Base-by-base conservation (phyloP, 2,329 filamentous ascomycete genomes). In the Fusarium devonianum region DNA sequence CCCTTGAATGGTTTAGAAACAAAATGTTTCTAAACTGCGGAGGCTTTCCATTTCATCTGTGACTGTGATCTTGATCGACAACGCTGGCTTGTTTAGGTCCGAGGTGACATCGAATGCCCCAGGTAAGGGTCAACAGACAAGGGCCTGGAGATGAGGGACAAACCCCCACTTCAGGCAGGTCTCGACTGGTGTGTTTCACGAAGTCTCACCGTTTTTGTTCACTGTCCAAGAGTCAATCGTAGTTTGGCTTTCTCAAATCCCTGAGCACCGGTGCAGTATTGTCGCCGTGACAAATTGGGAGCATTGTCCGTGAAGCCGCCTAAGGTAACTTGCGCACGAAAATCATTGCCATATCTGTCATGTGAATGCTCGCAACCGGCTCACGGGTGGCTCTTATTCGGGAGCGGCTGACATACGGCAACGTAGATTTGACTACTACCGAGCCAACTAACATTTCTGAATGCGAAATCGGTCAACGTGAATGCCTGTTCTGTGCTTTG, bases 401-500 rank as follows among this genome's bases (percentile, higher is more conserved):
- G 62, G 59, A 64, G 44, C 57, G 62, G 50, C 62, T 59, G 62
- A 60, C 56, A 47, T 56, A 48, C 42, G 54, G 45, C 23, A 53
- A 53, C 28, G 49, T 56, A 61, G 48, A 57, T 59, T 52, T 44
- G 36, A 45, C 45, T 38, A 64, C 41, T 49, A 45, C 42, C 48
- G 58, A 58, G 28, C 34, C 26, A 35, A 35, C 45, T 34, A 17
- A 30, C 35, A 30, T 38, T n/a, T 28, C 42, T 49, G 30, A 37
- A 21, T 25, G 23, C 47, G 58, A 62, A 48, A 36, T n/a, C n/a
- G 52, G 29, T 40, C 36, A 32, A 58, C 32, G 36, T 32, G 19
- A 58, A 19, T n/a, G n/a, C n/a, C n/a, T n/a, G n/a, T n/a, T n/a
- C n/a, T n/a, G n/a, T n/a, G n/a, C n/a, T n/a, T n/a, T n/a, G n/a